phyloP scores from a whole-genome alignment of 495 filamentous ascomycete species.

The Penicillium waksmanii region DNA sequence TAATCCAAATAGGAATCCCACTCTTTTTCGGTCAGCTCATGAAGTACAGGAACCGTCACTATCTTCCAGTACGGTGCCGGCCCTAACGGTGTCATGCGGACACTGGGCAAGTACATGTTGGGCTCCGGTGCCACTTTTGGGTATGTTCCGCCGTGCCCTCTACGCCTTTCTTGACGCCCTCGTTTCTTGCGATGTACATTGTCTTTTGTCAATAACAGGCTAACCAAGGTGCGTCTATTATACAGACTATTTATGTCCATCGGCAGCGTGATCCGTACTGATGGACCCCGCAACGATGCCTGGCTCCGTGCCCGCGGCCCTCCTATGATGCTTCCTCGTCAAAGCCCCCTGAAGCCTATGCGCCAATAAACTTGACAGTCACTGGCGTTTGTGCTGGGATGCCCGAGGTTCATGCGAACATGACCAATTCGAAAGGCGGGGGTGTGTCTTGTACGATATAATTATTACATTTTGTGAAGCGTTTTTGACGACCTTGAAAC shows the following conservation, averaged over 20 bases:
- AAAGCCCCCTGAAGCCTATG: slow-evolving; percentile 39
- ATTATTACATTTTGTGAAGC: slow-evolving; percentile 23
- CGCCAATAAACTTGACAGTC: slow-evolving; percentile 34
- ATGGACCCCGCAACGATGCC: slow-evolving; percentile 58
- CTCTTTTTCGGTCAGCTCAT: slow-evolving; percentile 14
- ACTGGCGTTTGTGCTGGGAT: slow-evolving; percentile 8
- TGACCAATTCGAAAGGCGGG: slow-evolving; percentile 24
- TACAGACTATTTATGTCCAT: slow-evolving; percentile 98
- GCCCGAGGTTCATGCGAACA: slow-evolving; percentile 28
- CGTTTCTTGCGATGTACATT: not conserved
- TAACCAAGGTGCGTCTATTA: slow-evolving; percentile 15
- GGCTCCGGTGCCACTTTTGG: slow-evolving; percentile 97
- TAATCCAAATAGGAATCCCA: not conserved
- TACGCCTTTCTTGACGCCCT: not conserved
- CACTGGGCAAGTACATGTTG: slow-evolving; percentile 94
- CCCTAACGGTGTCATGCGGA: slow-evolving; percentile 89
- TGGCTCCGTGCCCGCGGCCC: slow-evolving; percentile 52
- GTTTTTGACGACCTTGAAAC: slow-evolving; percentile 14
- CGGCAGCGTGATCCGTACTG: slow-evolving; percentile 91
- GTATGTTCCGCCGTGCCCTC: slow-evolving; percentile 52
- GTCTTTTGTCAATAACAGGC: slow-evolving; percentile 5
- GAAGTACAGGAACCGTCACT: slow-evolving; percentile 74
- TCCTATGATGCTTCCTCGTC: slow-evolving; percentile 53
- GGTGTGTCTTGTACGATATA: slow-evolving; percentile 44
- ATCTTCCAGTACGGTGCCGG: slow-evolving; percentile 94